Base-by-base conservation (phyloP, 306 rosid species). In the Lithocarpus polystachyus region DNA sequence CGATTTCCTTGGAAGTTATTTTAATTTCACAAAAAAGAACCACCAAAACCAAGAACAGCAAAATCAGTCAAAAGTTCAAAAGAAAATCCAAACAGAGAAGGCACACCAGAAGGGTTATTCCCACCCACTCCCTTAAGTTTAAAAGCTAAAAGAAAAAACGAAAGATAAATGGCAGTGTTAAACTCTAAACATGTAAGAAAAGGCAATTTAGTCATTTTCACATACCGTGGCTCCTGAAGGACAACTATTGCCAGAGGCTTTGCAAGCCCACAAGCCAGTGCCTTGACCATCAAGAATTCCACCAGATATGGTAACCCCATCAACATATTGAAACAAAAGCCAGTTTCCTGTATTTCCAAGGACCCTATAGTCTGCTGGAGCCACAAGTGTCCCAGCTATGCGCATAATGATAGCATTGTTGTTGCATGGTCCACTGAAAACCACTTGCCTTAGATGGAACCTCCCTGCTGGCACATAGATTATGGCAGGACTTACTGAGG, bases 211-310 rank as follows among this genome's bases (percentile, higher is more conserved):
- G 15, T n/a, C 4, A 37, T 9, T 37, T 13, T 28, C 18, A 60
- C 73, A 4, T 79, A 89, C 91, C 78, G 91, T 77, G 37, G 88
- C 88, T 75, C 93, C 91, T 13, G 1, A 73, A n/a, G 89, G 91
- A 68, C 93, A 89, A 65, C 69, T 69, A 26, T 73, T 71, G 71
- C 77, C 77, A 6, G 89, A 87, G 56, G 68, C 51, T 71, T 90
- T 90, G 79, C 89, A 86, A 54, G 53, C 80, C 91, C 94, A 90
- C 28, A 90, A 69, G 13, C 31, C 70, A 13, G 67, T 65, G 23
- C 94, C 93, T 81, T 82, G 85, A 0, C 85, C 94, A 52, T 89
- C 91, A 45, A 87, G 84, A 28, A 62, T 22, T 5, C 89, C 93
- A 0, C 88, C 91, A 13, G 71, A 65, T 26, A 88, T 29, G 29